phyloP scores from a whole-genome alignment of 106 monocot species.

The Allium fistulosum region DNA sequence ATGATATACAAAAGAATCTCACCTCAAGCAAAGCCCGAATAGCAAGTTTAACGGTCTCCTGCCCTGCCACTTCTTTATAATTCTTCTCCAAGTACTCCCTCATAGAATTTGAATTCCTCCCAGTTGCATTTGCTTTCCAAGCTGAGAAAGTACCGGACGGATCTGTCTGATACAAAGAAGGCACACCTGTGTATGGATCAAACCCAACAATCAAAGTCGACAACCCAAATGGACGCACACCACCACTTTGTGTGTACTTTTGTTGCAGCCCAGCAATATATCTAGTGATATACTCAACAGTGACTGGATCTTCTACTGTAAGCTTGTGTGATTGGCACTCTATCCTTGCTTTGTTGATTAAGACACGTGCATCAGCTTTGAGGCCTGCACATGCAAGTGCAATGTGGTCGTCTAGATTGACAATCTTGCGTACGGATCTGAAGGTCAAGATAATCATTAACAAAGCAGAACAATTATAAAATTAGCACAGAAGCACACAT shows the following conservation, averaged over 20 bases:
- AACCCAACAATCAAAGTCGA: constrained; percentile 89
- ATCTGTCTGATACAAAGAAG: constrained; percentile 90
- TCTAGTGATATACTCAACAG: constrained; percentile 91
- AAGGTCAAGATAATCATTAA: not conserved
- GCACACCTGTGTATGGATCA: constrained; percentile 61
- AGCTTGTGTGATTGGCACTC: constrained; percentile 96
- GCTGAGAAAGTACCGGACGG: constrained; percentile 91
- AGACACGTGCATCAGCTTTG: constrained; percentile 89
- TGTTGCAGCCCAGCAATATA: constrained; percentile 95
- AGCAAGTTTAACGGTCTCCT: constrained; percentile 80
- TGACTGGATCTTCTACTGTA: constrained; percentile 81
- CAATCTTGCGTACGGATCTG: constrained; percentile 82
- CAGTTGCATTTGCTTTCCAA: constrained; percentile 98
- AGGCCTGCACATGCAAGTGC: constrained; percentile 91
- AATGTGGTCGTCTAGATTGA: constrained; percentile 77
- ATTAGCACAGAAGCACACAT: no score
- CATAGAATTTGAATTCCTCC: constrained; percentile 91
- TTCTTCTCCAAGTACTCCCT: constrained; percentile 94
- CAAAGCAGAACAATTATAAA: not conserved
- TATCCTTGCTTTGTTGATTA: constrained; percentile 82
- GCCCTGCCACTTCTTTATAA: constrained; percentile 83
- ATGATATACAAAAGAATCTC: constrained; percentile 8
- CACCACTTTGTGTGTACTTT: constrained; percentile 96
- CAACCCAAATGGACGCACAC: constrained; percentile 89
- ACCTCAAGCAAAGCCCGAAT: constrained; percentile 84